phyloP scores from a whole-genome alignment of 1,284 basidiomycete species.

The Porodaedalea pini region DNA sequence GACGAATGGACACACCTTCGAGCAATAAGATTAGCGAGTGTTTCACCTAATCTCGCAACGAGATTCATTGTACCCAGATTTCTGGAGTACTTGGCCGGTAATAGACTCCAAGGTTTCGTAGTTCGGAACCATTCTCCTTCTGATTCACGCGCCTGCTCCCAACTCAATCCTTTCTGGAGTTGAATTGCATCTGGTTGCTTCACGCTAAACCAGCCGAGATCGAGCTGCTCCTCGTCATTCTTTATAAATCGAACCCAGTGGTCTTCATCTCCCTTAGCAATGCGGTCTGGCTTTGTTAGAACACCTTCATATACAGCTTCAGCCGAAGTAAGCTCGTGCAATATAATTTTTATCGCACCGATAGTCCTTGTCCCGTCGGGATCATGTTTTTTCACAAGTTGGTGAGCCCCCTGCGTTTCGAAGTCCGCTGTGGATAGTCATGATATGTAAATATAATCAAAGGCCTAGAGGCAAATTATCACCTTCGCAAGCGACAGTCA shows the following conservation, averaged over 20 bases:
- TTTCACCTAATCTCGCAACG: constrained; percentile 49
- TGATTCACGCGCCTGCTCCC: constrained; percentile 51
- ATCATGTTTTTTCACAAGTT: constrained; percentile 54
- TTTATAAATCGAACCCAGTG: constrained; percentile 58
- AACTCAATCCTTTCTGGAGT: constrained; percentile 44
- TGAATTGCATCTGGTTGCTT: constrained; percentile 53
- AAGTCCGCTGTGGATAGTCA: constrained; percentile 52
- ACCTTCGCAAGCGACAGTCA: constrained; percentile 75
- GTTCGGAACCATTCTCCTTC: constrained; percentile 69
- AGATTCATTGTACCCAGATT: constrained; percentile 55
- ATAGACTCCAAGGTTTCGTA: constrained; percentile 51
- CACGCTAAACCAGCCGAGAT: constrained; percentile 70
- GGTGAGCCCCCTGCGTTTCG: constrained; percentile 68
- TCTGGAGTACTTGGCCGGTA: constrained; percentile 44
- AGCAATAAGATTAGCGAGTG: constrained; percentile 55
- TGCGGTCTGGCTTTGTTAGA: constrained; percentile 78
- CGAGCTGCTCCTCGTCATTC: constrained; percentile 51
- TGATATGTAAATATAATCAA: neutral
- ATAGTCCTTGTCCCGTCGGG: constrained; percentile 62
- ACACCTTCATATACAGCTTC: constrained; percentile 47
- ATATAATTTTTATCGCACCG: constrained; percentile 39
- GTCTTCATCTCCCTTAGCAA: constrained; percentile 56
- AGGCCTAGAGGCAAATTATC: constrained; percentile 23
- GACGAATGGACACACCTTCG: constrained; percentile 40
- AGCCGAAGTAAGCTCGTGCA: neutral